Evolutionary conservation across 2,329 filamentous ascomycete genomes (phyloP).

Genomic region (Colletotrichum tamarilloi): DNA sequence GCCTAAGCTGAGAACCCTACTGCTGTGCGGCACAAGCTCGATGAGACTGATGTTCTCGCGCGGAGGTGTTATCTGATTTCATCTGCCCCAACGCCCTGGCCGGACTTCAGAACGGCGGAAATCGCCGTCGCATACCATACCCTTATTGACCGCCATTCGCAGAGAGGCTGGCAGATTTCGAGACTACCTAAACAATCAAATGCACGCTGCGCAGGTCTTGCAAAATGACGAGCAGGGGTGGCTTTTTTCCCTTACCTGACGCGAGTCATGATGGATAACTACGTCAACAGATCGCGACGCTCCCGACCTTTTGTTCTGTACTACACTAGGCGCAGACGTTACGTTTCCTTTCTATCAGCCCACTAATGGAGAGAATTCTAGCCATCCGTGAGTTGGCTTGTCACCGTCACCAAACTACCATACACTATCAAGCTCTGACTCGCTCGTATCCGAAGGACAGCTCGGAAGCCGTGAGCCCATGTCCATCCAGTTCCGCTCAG

Average conservation of each 20-base stretch:
- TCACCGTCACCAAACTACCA: slow-evolving; percentile 17
- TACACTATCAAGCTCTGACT: slow-evolving; percentile 28
- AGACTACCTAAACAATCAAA: neutral
- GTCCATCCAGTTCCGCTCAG: slow-evolving; percentile 18
- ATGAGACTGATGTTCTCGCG: neutral
- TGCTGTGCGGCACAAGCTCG: neutral
- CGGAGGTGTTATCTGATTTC: slow-evolving; percentile 6
- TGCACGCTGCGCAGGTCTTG: neutral
- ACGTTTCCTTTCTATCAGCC: slow-evolving; percentile 17
- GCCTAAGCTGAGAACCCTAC: slow-evolving; percentile 5
- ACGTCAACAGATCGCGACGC: slow-evolving; percentile 17
- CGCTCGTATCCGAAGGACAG: slow-evolving; percentile 31
- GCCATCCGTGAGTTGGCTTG: slow-evolving; percentile 18
- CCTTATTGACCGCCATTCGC: slow-evolving; percentile 29
- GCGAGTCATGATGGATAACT: slow-evolving; percentile 32
- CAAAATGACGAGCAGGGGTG: slow-evolving; percentile 26
- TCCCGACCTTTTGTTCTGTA: neutral
- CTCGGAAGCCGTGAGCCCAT: slow-evolving; percentile 30
- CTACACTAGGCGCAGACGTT: slow-evolving; percentile 1
- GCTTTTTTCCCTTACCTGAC: neutral
- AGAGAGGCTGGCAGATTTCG: slow-evolving; percentile 13
- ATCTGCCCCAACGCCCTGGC: slow-evolving; percentile 8
- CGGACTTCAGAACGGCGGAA: neutral
- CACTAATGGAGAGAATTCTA: neutral
- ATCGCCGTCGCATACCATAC: neutral